Percentiles rank a stretch among this genome's conserved stretches.
phyloP scores from a whole-genome alignment of 306 rosid genomes.

The Castanospermum australe region DNA sequence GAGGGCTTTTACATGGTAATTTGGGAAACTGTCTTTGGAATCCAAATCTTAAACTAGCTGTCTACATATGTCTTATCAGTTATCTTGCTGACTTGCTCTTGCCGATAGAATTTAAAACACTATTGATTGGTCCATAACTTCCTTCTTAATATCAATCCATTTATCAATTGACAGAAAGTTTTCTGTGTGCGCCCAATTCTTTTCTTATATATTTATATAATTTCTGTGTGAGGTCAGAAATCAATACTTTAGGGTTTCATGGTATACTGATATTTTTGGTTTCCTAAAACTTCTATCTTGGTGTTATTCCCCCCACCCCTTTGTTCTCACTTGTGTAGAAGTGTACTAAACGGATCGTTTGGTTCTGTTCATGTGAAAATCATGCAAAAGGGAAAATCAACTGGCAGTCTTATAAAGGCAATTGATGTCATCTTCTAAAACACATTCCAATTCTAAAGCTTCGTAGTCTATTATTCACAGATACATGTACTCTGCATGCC shows the following conservation, averaged over 20 bases:
- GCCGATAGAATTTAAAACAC: not conserved
- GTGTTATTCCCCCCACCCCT: not conserved
- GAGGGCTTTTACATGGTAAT: constrained; percentile 89
- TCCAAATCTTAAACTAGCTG: not conserved
- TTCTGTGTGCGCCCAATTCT: no score
- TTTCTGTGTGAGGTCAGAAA: not conserved
- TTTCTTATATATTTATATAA: not conserved
- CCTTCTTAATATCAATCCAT: not conserved
- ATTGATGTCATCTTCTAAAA: not conserved
- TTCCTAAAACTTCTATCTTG: not conserved
- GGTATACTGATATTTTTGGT: not conserved
- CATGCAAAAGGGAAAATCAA: not conserved
- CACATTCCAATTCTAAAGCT: not conserved
- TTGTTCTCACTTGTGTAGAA: not conserved
- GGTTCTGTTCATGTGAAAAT: not conserved
- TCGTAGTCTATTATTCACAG: not conserved
- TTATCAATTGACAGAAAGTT: not conserved
- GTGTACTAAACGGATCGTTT: not conserved
- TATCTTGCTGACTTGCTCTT: no score
- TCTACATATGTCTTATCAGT: constrained; percentile 14
- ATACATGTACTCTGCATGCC: not conserved
- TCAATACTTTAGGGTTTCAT: not conserved
- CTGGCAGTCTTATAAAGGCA: not conserved
- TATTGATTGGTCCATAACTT: not conserved
- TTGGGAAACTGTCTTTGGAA: not conserved